Percentiles rank a stretch among this genome's conserved stretches.
Evolutionary conservation across 352 stramenopile genomes (phyloP).

Genomic region (Globisporangium cylindrosporum): DNA sequence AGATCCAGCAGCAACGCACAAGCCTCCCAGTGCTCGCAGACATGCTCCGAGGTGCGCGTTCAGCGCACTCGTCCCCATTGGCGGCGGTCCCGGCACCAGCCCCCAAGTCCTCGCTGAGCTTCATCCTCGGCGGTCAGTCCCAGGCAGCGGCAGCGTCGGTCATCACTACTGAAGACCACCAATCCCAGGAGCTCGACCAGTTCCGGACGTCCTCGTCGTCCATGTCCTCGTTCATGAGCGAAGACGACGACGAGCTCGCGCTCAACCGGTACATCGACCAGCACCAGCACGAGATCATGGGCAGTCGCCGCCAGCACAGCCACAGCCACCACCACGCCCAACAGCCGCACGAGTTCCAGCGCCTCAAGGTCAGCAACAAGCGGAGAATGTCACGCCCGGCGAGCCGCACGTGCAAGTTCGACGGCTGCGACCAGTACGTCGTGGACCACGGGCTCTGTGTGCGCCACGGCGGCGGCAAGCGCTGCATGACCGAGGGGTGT

Average conservation of each 20-base stretch:
- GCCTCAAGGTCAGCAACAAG: constrained; percentile 8
- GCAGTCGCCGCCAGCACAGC: not conserved
- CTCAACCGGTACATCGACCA: constrained; percentile 1
- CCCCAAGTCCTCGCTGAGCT: constrained; percentile 13
- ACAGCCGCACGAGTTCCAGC: not conserved
- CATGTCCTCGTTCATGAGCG: constrained; percentile 11
- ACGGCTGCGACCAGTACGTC: constrained; percentile 21
- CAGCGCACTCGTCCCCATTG: not conserved
- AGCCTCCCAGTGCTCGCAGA: constrained; percentile 9
- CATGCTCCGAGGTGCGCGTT: constrained; percentile 1
- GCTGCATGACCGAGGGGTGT: constrained; percentile 52
- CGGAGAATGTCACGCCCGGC: not conserved
- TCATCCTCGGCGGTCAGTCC: constrained; percentile 11
- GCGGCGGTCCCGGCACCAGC: not conserved
- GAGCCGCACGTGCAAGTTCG: constrained; percentile 20
- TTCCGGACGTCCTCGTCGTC: constrained; percentile 7
- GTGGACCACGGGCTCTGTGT: constrained; percentile 20
- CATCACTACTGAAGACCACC: not conserved
- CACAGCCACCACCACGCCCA: not conserved
- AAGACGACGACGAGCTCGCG: constrained; percentile 9
- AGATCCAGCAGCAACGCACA: constrained; percentile 1
- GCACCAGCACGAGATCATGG: not conserved
- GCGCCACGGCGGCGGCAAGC: constrained; percentile 47
- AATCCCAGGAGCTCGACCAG: not conserved
- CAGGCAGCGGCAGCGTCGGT: not conserved